Evolutionary conservation across 345 rosid genomes (phyloP).

Genomic region (Psidium friedrichsthalianum): DNA sequence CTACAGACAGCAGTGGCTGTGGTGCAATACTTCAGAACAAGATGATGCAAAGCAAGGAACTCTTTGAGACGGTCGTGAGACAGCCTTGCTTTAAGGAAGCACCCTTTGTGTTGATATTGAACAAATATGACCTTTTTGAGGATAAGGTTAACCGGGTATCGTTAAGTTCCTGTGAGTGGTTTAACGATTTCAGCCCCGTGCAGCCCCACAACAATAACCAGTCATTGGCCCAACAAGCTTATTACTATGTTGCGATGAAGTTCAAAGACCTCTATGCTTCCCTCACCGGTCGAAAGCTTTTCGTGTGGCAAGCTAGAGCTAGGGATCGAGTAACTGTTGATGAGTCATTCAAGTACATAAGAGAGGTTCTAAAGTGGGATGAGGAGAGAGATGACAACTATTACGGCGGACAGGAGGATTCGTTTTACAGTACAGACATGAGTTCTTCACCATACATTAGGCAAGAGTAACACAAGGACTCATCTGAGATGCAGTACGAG

Average conservation of each 20-base stretch:
- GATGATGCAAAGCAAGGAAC: conserved; percentile 84
- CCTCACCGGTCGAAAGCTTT: conserved; percentile 63
- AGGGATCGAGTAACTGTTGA: conserved; percentile 66
- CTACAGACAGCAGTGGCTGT: conserved; percentile 35
- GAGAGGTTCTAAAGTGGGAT: conserved; percentile 96
- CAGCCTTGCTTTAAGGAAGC: conserved; percentile 90
- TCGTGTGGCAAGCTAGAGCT: conserved; percentile 85
- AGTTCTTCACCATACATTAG: conserved; percentile 62
- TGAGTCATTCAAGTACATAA: conserved; percentile 79
- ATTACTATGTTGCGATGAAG: conserved; percentile 87
- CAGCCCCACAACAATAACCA: conserved; percentile 52
- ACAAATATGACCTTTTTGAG: conserved; percentile 90
- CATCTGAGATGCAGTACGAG: neutral
- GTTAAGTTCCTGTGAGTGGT: conserved; percentile 72
- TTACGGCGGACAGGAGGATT: conserved; percentile 70
- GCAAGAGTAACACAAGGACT: neutral
- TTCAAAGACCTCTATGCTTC: conserved; percentile 86
- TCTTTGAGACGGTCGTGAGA: conserved; percentile 62
- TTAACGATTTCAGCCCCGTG: conserved; percentile 71
- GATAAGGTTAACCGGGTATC: conserved; percentile 70
- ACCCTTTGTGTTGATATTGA: conserved; percentile 67
- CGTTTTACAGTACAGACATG: conserved; percentile 82
- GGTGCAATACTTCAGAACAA: conserved; percentile 60
- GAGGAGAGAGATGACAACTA: conserved; percentile 84
- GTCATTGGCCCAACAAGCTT: conserved; percentile 83